A percentile compares a stretch with the other conserved stretches of the same genome.
Evolutionary conservation across 129 eudicot species (phyloP).

Genomic region (Silybum marianum): DNA sequence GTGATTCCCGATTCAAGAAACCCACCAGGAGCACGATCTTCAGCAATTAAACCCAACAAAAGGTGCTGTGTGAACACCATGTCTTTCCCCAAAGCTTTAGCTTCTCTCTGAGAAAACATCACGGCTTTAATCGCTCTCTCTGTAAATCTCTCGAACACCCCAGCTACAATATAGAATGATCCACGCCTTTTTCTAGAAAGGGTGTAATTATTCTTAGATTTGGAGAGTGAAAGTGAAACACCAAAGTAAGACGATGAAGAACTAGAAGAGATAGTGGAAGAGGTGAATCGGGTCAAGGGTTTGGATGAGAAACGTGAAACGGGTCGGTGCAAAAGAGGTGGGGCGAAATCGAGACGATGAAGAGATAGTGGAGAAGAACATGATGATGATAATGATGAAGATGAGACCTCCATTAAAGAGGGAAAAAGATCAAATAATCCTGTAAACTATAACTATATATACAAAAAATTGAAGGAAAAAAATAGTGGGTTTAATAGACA

Average conservation of each 20-base stretch:
- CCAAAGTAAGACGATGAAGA: constrained; percentile 52
- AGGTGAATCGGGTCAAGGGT: constrained; percentile 25
- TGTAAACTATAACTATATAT: constrained; percentile 15
- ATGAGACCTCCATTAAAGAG: constrained; percentile 51
- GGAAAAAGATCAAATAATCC: background rate
- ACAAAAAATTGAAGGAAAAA: constrained; percentile 10
- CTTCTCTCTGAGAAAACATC: constrained; percentile 75
- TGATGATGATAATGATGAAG: constrained; percentile 51
- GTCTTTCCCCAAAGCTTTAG: constrained; percentile 58
- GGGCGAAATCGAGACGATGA: constrained; percentile 39
- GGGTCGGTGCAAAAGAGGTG: constrained; percentile 37
- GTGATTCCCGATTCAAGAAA: constrained; percentile 66
- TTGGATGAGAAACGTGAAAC: constrained; percentile 23
- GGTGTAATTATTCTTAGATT: background rate
- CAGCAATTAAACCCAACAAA: constrained; percentile 72
- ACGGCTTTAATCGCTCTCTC: constrained; percentile 86
- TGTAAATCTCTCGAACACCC: constrained; percentile 82
- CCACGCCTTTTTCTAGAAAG: constrained; percentile 29
- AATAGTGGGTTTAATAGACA: background rate
- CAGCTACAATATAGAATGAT: constrained; percentile 38
- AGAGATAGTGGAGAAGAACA: constrained; percentile 49
- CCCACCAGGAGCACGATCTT: constrained; percentile 63
- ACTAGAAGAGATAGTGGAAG: constrained; percentile 11
- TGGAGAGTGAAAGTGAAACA: constrained; percentile 28
- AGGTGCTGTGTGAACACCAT: constrained; percentile 79